A percentile compares a stretch with the other conserved stretches of the same genome.
Evolutionary conservation across 1,284 basidiomycete species (phyloP).

Genomic region (Laetiporus sulphureus): DNA sequence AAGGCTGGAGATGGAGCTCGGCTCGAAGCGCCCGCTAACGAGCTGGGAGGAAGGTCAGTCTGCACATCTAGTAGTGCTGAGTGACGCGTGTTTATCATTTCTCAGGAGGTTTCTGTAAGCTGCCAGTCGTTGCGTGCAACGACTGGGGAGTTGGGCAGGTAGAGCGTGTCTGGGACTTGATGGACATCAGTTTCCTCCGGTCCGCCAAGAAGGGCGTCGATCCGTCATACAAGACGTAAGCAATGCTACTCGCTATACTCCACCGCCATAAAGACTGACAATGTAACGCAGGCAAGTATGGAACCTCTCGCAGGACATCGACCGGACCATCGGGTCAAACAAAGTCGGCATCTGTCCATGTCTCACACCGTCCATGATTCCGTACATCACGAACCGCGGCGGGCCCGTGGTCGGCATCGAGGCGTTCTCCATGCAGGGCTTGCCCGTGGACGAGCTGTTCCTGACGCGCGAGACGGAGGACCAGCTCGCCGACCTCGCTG

Average conservation of each 20-base stretch:
- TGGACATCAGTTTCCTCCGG: constrained; percentile 86
- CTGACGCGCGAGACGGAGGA: constrained; percentile 92
- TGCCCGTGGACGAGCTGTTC: constrained; percentile 87
- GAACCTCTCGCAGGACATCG: constrained; percentile 98
- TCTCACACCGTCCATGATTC: constrained; percentile 94
- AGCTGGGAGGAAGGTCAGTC: constrained; percentile 86
- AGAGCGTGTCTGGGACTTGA: constrained; percentile 91
- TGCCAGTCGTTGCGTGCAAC: constrained; percentile 89
- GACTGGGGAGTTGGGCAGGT: constrained; percentile 91
- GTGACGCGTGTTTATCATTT: not conserved
- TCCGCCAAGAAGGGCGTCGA: constrained; percentile 78
- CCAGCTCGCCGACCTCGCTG: constrained; percentile 89
- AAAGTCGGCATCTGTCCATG: constrained; percentile 86
- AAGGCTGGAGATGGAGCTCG: constrained; percentile 78
- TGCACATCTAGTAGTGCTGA: not conserved
- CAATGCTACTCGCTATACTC: too few relatives aligned
- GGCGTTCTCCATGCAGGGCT: constrained; percentile 88
- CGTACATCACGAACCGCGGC: constrained; percentile 91
- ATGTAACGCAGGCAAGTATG: constrained; percentile 62
- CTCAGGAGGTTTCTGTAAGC: constrained; percentile 77
- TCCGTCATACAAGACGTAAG: constrained; percentile 81
- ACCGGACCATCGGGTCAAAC: constrained; percentile 78
- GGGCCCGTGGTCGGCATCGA: constrained; percentile 95
- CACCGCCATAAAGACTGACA: too few relatives aligned
- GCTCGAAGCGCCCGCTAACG: constrained; percentile 81